Base-by-base conservation (phyloP, 768 basidiomycete species). In the Rhizopogon vesiculosus region DNA sequence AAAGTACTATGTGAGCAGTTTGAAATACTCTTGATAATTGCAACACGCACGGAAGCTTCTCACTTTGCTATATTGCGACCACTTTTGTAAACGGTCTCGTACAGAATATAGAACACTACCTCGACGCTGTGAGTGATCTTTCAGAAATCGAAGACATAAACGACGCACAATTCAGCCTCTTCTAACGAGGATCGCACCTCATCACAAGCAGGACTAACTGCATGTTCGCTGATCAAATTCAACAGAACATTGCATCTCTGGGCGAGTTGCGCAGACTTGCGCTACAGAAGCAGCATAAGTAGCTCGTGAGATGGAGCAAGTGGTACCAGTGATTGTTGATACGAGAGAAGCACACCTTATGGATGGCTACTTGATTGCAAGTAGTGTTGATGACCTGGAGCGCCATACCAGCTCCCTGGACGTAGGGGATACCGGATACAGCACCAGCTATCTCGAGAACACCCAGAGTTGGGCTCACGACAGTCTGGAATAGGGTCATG, bases 301-400 rank as follows among this genome's bases (percentile, higher is more conserved):
- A 25, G 25, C 25, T 25, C 25, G 25, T 59, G 15, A 59, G 61
- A 12, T 7, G 38, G 50, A 54, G 31, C 46, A 1, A 25, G 39
- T 13, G 5, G 31, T 33, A 33, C 31, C 31, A 9, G 9, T 5
- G 35, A 38, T 13, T 8, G 7, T 10, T 8, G 13, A 35, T 12
- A 25, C 16, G 54, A 38, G 53, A 43, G 57, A 49, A 40, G 45
- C 60, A 55, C 50, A 82, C 83, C 76, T 81, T 83, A 64, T 81
- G 75, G 19, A 75, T 64, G 19, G 71, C 63, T 18, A 83, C 72
- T 54, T 81, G 69, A 7, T 76, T 70, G 59, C 82, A 84, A 18
- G 72, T 57, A 7, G 66, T 55, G n/a, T 69, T 66, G 56, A 84
- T 81, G 53, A 77, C 72, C 57, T 77, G 70, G 8, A 82, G 59